Evolutionary conservation across 2,329 filamentous ascomycete genomes (phyloP).

Genomic region (Sclerotinia nivalis): DNA sequence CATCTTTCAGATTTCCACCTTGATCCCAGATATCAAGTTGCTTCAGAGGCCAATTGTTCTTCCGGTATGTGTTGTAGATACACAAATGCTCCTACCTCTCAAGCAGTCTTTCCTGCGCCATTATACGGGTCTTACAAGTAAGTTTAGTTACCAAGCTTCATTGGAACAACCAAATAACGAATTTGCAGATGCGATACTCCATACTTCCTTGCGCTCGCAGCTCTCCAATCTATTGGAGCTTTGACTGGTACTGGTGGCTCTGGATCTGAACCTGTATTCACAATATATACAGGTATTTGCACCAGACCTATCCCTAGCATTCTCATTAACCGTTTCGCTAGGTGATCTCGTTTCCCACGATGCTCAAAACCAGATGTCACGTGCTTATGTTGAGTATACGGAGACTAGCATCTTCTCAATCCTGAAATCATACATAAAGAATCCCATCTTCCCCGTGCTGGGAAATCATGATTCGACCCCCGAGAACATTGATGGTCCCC

Average conservation of each 20-base stretch:
- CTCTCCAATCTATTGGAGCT: slow-evolving; percentile 55
- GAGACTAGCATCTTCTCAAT: slow-evolving; percentile 55
- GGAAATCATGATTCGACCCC: slow-evolving; percentile 60
- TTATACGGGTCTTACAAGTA: slow-evolving; percentile 54
- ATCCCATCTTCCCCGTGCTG: slow-evolving; percentile 56
- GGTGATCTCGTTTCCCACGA: slow-evolving; percentile 60
- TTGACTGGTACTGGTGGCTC: slow-evolving; percentile 54
- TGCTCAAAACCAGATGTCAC: slow-evolving; percentile 51
- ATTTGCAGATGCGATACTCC: slow-evolving; percentile 53
- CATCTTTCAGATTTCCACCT: slow-evolving; percentile 59
- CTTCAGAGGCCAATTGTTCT: slow-evolving; percentile 55
- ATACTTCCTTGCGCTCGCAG: slow-evolving; percentile 57
- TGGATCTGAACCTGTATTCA: slow-evolving; percentile 50
- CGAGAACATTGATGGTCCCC: slow-evolving; percentile 53
- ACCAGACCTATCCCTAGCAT: neutral
- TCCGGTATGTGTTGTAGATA: slow-evolving; percentile 53
- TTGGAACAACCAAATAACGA: slow-evolving; percentile 12
- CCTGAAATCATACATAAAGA: slow-evolving; percentile 57
- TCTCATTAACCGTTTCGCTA: neutral
- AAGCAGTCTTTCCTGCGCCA: slow-evolving; percentile 50
- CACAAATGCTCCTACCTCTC: slow-evolving; percentile 42
- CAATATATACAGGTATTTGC: slow-evolving; percentile 49
- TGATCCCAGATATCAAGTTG: slow-evolving; percentile 54
- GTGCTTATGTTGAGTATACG: slow-evolving; percentile 54
- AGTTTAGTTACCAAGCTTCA: neutral